phyloP scores from a whole-genome alignment of 495 filamentous ascomycete species.

The Xylaria longipes region DNA sequence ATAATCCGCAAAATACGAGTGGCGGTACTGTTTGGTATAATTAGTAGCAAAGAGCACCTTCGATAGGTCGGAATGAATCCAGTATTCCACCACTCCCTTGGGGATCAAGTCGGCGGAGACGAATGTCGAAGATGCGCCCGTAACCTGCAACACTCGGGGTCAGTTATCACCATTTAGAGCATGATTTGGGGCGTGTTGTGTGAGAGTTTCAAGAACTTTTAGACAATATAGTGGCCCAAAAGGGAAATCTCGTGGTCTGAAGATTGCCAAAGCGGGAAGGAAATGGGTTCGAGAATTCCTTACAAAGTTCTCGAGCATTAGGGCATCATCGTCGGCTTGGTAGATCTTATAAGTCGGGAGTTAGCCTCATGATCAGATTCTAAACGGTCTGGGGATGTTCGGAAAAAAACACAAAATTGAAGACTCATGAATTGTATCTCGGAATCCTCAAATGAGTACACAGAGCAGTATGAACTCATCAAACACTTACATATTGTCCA shows the following conservation, averaged over 20 bases:
- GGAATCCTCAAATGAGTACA: background rate
- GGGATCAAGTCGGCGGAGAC: slow-evolving; percentile 49
- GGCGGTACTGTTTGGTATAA: slow-evolving; percentile 62
- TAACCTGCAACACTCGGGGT: too few relatives aligned
- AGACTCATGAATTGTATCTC: background rate
- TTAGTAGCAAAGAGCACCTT: slow-evolving; percentile 61
- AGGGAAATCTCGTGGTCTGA: too few relatives aligned
- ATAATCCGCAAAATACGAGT: slow-evolving; percentile 66
- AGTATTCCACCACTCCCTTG: slow-evolving; percentile 38
- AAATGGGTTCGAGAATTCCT: too few relatives aligned
- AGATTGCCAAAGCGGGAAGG: too few relatives aligned
- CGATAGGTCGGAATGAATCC: slow-evolving; percentile 47
- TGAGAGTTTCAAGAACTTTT: too few relatives aligned
- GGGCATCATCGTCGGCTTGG: slow-evolving; percentile 44
- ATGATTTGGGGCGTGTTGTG: too few relatives aligned
- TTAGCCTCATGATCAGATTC: slow-evolving; percentile 4
- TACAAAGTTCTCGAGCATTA: slow-evolving; percentile 56
- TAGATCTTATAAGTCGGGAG: slow-evolving; percentile 40
- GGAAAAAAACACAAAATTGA: background rate
- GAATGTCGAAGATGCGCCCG: slow-evolving; percentile 53
- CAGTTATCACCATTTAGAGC: too few relatives aligned
- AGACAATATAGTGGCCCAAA: too few relatives aligned
- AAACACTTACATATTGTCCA: slow-evolving; percentile 47
- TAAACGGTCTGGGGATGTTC: too few relatives aligned
- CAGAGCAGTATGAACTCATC: background rate